These are phyloP conservation scores for Tephrocybe sp. DNA, from an alignment of 768 basidiomycete species.

Conservation along the genomic window DNA sequence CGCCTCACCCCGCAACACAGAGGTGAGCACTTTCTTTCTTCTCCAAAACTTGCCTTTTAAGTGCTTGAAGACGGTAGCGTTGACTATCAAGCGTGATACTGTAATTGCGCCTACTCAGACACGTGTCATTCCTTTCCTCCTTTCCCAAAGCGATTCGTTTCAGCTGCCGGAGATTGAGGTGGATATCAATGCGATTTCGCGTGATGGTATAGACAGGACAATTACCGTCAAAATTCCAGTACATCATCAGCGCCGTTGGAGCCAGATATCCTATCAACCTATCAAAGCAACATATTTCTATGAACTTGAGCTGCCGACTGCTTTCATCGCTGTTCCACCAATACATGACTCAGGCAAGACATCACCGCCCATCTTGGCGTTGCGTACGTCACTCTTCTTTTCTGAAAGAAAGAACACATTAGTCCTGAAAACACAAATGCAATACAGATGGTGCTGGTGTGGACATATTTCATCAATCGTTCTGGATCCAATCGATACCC, in stretches of 20 bases:
- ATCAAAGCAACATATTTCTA: conserved; percentile 64
- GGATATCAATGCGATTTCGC: conserved; percentile 36
- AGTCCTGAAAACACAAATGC: neutral
- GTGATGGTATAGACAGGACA: conserved; percentile 16
- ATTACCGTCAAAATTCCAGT: conserved; percentile 44
- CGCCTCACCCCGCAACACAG: conserved; percentile 16
- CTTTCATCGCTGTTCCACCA: conserved; percentile 63
- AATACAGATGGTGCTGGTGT: conserved; percentile 83
- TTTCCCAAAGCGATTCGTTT: conserved; percentile 43
- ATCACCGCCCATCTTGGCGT: conserved; percentile 56
- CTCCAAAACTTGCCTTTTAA: too few species aligned
- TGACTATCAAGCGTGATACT: conserved; percentile 27
- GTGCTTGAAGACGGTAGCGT: conserved; percentile 24
- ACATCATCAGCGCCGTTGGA: conserved; percentile 45
- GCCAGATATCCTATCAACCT: conserved; percentile 27
- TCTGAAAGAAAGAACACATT: too few species aligned
- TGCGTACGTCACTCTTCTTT: conserved; percentile 49
- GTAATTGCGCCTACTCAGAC: conserved; percentile 64
- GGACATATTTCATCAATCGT: conserved; percentile 52
- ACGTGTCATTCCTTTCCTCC: conserved; percentile 53
- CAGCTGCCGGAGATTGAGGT: conserved; percentile 31
- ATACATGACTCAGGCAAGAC: conserved; percentile 25
- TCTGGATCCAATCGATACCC: conserved; percentile 68
- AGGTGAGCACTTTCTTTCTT: too few species aligned
- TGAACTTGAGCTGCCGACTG: conserved; percentile 51